Evolutionary conservation across 2,329 filamentous ascomycete genomes (phyloP).

Genomic region (Apiospora phragmitis): DNA sequence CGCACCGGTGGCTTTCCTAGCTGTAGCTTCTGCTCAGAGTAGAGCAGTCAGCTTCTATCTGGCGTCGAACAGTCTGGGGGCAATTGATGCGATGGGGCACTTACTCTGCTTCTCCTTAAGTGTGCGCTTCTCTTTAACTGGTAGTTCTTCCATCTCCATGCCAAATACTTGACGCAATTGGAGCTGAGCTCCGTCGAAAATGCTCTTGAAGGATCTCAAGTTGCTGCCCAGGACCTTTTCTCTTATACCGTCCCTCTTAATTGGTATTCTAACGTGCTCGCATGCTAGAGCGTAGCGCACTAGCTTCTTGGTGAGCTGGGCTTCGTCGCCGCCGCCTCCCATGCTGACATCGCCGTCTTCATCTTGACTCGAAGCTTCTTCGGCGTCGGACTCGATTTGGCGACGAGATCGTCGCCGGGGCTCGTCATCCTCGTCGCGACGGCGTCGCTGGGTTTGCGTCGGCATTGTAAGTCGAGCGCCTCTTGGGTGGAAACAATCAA

Average conservation of each 20-base stretch:
- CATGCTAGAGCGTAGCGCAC: slow-evolving; percentile 68
- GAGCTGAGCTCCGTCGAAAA: slow-evolving; percentile 77
- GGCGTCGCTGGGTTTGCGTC: slow-evolving; percentile 29
- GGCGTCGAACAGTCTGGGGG: neutral
- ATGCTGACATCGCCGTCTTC: slow-evolving; percentile 26
- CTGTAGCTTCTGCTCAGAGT: slow-evolving; percentile 33
- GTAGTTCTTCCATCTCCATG: slow-evolving; percentile 89
- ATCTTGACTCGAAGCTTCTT: slow-evolving; percentile 31
- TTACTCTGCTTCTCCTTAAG: slow-evolving; percentile 72
- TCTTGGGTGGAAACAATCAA: neutral
- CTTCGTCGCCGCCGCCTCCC: slow-evolving; percentile 39
- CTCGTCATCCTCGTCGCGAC: slow-evolving; percentile 39
- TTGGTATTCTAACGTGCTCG: slow-evolving; percentile 61
- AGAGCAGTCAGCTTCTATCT: neutral
- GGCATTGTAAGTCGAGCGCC: slow-evolving; percentile 23
- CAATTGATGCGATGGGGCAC: slow-evolving; percentile 38
- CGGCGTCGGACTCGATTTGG: slow-evolving; percentile 32
- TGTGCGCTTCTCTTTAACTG: slow-evolving; percentile 77
- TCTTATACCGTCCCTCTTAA: slow-evolving; percentile 62
- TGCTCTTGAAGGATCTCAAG: slow-evolving; percentile 68
- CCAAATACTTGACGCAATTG: slow-evolving; percentile 75
- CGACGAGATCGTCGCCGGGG: slow-evolving; percentile 25
- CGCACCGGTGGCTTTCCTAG: slow-evolving; percentile 46
- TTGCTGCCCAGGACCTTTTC: slow-evolving; percentile 74
- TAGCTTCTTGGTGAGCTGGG: slow-evolving; percentile 63